Base-by-base conservation (phyloP, 768 basidiomycete species). In the Tricholoma matsutake region DNA sequence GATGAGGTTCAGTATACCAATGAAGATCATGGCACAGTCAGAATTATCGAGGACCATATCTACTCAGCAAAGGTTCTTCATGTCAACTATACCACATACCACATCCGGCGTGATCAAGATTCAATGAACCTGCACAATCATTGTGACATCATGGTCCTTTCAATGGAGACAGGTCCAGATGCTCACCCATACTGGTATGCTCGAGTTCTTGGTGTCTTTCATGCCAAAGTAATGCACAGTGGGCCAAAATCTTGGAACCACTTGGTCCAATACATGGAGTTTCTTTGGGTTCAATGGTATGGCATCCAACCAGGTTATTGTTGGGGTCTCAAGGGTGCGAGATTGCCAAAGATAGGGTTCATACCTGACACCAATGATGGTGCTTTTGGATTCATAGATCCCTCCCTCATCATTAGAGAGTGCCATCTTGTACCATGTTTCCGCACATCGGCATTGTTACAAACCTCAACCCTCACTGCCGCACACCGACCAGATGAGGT, bases 1-100 rank as follows among this genome's bases (percentile, higher is more conserved):
- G 53, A 51, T 59, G 63, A 34, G 7, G 35, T 14, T 18, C 58
- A 6, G 57, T 52, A 13, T 65, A 67, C 45, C 60, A 35, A 1
- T 18, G 58, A n/a, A 57, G 35, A 10, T 60, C 69, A 39, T 57
- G 61, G 4, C 9, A 6, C 58, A 0, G 52, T 60, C 14, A 62
- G 73, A 0, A 62, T 64, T 2, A 65, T 74, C 28, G 43, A 66
- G 20, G 41, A 65, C 18, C 37, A 53, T 3, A 61, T 72, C 22
- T 73, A 67, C 54, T 25, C 56, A n/a, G 67, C 70, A 54, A 63
- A 59, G 41, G 64, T 65, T 2, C 43, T 63, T 0, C 66, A 66
- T 0, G 34, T 80, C 62, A 77, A 79, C 65, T 79, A 77, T 60
- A 79, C 76, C 0, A 75, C n/a, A n/a, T n/a, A n/a, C n/a, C n/a